Evolutionary conservation across 192 early-diverging fungal genomes (phyloP), one percentile per base, ranked within the genome.

Genomic region (Phlyctochytrium planicorne): DNA sequence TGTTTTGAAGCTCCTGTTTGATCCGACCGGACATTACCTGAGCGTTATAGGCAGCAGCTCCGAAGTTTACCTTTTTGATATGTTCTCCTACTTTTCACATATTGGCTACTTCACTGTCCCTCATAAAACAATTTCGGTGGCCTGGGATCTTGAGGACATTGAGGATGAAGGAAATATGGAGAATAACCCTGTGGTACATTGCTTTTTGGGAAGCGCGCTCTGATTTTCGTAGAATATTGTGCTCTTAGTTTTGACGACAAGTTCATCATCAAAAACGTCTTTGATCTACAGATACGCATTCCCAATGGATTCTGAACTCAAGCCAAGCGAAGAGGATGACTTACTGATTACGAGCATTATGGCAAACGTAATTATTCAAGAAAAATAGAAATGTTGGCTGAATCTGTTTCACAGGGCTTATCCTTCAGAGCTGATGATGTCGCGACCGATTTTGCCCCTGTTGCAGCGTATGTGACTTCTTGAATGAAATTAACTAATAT

Each of bases 91-190:
- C 24, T 76, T 72, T 52, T 34, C 31, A 30, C 23, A 70, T 47
- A 25, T 79, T 29, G 82, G 79, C 10, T 73, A 65, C 32, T 27
- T 83, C 30, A 34, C 33, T 6, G 37, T 55, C 25, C 33, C 70
- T 6, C 55, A 52, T 0, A 33, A 24, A 1, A 34, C 78, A 35
- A 32, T 25, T 33, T 61, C 57, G 24, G 68, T 68, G 16, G 34
- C 68, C 4, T 84, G 78, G 78, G 72, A 72, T 17, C 34, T 79
- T 40, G 76, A 79, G 16, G 82, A 81, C 59, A 34, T 55, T 24
- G 67, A 71, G 56, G 64, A 71, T 1, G 60, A 52, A 30, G 73
- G 60, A 16, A 30, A 34, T 12, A 14, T 25, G 17, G 29, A 31
- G n/a, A 52, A 2, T n/a, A 66, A 53, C 20, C 31, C 33, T 27